Percentiles rank a stretch among this genome's conserved stretches.
Evolutionary conservation across 345 rosid species (phyloP).

Genomic region (Salix suchowensis): DNA sequence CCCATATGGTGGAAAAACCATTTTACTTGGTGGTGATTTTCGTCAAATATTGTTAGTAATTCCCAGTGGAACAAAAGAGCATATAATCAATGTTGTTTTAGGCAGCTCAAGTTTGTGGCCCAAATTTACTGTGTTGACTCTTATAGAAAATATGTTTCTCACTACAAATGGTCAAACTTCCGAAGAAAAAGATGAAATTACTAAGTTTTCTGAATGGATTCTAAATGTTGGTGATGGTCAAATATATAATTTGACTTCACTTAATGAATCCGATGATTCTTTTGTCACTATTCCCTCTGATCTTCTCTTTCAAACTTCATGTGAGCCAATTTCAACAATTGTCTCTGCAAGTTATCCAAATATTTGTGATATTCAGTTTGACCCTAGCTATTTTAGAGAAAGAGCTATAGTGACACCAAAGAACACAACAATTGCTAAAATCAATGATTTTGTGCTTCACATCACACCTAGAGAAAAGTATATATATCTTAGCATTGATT

Average conservation of each 20-base stretch:
- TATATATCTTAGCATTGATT: not conserved
- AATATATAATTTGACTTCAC: accelerated
- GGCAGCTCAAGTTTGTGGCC: not conserved
- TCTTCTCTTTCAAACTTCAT: not conserved
- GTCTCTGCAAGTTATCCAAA: not conserved
- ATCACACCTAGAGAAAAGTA: no score
- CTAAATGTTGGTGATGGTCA: not conserved
- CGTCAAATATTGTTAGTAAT: no score
- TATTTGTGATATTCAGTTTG: no score
- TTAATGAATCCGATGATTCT: not conserved
- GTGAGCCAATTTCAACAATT: not conserved
- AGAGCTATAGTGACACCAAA: not conserved
- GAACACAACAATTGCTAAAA: not conserved
- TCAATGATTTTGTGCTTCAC: not conserved
- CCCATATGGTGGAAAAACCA: no score
- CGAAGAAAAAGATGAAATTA: no score
- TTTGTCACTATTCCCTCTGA: not conserved
- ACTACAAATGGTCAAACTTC: no score
- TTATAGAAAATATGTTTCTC: not conserved
- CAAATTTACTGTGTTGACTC: not conserved
- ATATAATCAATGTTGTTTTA: not conserved
- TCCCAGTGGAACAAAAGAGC: not conserved
- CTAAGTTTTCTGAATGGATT: not conserved
- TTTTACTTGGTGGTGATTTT: no score
- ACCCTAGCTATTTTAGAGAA: not conserved